Conservation (phyloP, 345 rosid species). For the Turritis glabra region DNA sequence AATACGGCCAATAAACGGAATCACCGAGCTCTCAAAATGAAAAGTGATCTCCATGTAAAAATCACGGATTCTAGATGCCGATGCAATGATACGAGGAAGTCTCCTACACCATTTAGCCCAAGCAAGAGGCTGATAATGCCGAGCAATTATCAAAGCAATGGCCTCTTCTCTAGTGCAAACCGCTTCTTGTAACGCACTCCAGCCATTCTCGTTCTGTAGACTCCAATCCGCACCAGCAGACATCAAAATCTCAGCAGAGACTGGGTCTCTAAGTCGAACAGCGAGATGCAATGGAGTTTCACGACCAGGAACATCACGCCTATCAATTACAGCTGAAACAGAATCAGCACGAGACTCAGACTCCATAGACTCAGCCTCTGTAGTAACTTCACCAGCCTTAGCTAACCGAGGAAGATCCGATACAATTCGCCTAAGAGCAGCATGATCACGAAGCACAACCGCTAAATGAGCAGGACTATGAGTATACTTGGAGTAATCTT, state of each 20-base stretch:
- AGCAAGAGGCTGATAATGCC: slow-evolving; percentile 96
- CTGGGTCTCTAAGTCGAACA: slow-evolving; percentile 76
- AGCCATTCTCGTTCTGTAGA: slow-evolving; percentile 96
- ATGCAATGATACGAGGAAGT: slow-evolving; percentile 85
- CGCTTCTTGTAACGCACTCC: slow-evolving; percentile 99
- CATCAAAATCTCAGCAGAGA: slow-evolving; percentile 87
- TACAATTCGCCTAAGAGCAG: slow-evolving; percentile 62
- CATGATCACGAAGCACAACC: slow-evolving; percentile 72
- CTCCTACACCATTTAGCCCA: slow-evolving; percentile 99
- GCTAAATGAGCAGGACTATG: slow-evolving; percentile 95
- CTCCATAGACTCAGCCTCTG: slow-evolving; percentile 73
- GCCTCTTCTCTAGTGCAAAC: slow-evolving; percentile 97
- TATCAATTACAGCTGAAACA: slow-evolving; percentile 67
- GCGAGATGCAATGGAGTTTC: slow-evolving; percentile 99
- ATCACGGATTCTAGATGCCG: slow-evolving; percentile 81
- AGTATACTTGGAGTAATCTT: slow-evolving; percentile 65
- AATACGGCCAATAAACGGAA: slow-evolving; percentile 93
- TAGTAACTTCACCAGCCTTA: slow-evolving; percentile 82
- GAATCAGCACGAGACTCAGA: slow-evolving; percentile 81
- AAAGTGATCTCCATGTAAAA: slow-evolving; percentile 98
- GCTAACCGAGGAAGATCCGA: slow-evolving; percentile 65
- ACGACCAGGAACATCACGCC: slow-evolving; percentile 90
- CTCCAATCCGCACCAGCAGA: slow-evolving; percentile 98
- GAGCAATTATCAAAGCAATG: slow-evolving; percentile 84
- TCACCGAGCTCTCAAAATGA: slow-evolving; percentile 97